Evolutionary conservation across 2,329 filamentous ascomycete genomes (phyloP), one percentile per base, ranked within the genome.

Genomic region (Exutisphaerella laricina): DNA sequence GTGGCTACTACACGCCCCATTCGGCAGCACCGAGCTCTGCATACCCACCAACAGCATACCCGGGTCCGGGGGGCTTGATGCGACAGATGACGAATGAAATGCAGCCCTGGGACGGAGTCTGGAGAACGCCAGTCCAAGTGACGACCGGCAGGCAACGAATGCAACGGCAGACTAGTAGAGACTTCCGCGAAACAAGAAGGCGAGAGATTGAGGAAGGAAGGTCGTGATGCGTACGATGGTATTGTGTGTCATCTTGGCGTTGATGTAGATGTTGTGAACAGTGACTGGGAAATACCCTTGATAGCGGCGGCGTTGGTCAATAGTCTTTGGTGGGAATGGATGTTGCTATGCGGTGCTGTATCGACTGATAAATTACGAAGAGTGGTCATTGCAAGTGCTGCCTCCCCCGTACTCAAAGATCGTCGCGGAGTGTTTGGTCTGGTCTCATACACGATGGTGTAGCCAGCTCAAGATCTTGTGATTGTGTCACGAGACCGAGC

Each of bases 101-200:
- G 22, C 48, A 45, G 38, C 58, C 58, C 4, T 61, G 59, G 59
- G 59, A 60, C 49, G 57, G 59, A 3, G 55, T 62, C 2, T 60
- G 57, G 58, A 53, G 59, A 44, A 51, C 43, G 14, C 38, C 46
- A 34, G 41, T 35, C 16, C 23, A 25, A 26, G 26, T 36, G 22
- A 17, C 17, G 17, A 34, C 13, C 2, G 16, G 20, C n/a, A 33
- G 32, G 7, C 14, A 14, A 7, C 34, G 40, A 10, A 41, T 50
- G 23, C 39, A 33, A n/a, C 38, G 46, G 12, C 49, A 46, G n/a
- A 23, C 21, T 18, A 51, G 50, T 25, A 32, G 43, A 30, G 50
- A 48, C 16, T 29, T 48, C 30, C 40, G 50, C 36, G 50, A 53
- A 33, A 45, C 44, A 13, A 45, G 48, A 30, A 39, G 50, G 22